phyloP scores from a whole-genome alignment of 1,139 yeast genomes.

The Hansenula sp. region DNA sequence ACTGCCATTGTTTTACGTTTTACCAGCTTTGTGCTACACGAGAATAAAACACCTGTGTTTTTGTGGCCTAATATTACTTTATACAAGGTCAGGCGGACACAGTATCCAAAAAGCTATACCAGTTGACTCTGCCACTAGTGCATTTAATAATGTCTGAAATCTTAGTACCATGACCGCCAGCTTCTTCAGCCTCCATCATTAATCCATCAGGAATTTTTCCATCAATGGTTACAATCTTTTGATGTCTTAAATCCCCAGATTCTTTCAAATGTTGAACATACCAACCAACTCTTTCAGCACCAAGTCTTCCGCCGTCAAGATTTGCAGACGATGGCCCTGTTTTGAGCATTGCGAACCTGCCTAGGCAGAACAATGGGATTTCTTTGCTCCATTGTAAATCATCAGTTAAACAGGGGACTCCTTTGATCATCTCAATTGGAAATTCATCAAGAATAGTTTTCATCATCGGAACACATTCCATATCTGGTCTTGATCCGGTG shows the following conservation, averaged over 20 bases:
- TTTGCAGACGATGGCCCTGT: conserved; percentile 50
- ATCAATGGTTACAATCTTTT: neutral
- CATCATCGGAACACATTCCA: conserved; percentile 31
- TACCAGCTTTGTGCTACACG: too few species aligned
- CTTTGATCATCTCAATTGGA: conserved; percentile 33
- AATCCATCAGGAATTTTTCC: neutral
- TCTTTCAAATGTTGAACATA: conserved; percentile 7
- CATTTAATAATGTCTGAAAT: neutral
- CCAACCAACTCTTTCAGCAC: conserved; percentile 41
- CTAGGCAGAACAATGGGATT: conserved; percentile 40
- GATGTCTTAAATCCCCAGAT: conserved; percentile 1
- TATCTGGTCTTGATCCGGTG: conserved; percentile 37
- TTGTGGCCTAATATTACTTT: neutral
- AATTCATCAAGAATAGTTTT: conserved; percentile 16
- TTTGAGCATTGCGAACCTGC: conserved; percentile 41
- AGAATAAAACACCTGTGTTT: too few species aligned
- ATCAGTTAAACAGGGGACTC: conserved; percentile 43
- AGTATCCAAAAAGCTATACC: neutral
- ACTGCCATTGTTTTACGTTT: too few species aligned
- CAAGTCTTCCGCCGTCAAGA: conserved; percentile 44
- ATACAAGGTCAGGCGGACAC: neutral
- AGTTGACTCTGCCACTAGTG: neutral
- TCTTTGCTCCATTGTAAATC: conserved; percentile 39
- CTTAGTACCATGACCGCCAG: too few species aligned
- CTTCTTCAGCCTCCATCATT: too few species aligned